Base-by-base conservation (phyloP, 2,329 filamentous ascomycete species). In the Penicillium sp. region DNA sequence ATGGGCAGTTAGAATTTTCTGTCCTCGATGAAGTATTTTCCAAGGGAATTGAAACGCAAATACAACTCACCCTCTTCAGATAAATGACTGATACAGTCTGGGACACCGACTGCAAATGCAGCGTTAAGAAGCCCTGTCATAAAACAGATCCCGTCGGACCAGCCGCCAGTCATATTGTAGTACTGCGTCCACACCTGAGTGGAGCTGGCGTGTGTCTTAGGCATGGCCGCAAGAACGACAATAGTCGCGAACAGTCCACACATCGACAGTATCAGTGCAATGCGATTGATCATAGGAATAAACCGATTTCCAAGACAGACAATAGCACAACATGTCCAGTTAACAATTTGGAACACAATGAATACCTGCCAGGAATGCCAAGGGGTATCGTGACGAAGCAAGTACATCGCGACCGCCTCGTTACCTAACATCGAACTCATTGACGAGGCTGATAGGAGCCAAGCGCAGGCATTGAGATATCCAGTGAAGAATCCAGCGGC, bases 41-140 rank as follows among this genome's bases (percentile, higher is more conserved):
- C n/a, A n/a, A n/a, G n/a, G n/a, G n/a, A n/a, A n/a, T n/a, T n/a
- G n/a, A n/a, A 14, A 5, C 36, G 19, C 5, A 23, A 23, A 13
- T 21, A 3, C 5, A 21, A 39, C 1, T 8, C 56, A 70, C 67
- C 67, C 56, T 87, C 85, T 67, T 88, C 85, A 0, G 83, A 81
- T 21, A 87, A 61, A 64, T 88, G 86, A 2, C 81, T 83, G 10
- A 84, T 81, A 39, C 83, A 84, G 60, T 89, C 86, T 0, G 85
- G 83, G 1, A 83, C 81, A 3, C 86, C 87, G 6, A 89, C 81
- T n/a, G 83, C 81, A 63, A 83, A 89, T 0, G 86, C 86, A 1
- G 85, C 86, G 59, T 89, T 89, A 23, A 87, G 72, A 45, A 87
- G 80, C 3, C 85, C 84, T 0, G 81, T 75, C 46, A 87, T 70